Evolutionary conservation across 2,329 filamentous ascomycete genomes (phyloP), one percentile per base, ranked within the genome.

Genomic region (Drechslerella stenobrocha): DNA sequence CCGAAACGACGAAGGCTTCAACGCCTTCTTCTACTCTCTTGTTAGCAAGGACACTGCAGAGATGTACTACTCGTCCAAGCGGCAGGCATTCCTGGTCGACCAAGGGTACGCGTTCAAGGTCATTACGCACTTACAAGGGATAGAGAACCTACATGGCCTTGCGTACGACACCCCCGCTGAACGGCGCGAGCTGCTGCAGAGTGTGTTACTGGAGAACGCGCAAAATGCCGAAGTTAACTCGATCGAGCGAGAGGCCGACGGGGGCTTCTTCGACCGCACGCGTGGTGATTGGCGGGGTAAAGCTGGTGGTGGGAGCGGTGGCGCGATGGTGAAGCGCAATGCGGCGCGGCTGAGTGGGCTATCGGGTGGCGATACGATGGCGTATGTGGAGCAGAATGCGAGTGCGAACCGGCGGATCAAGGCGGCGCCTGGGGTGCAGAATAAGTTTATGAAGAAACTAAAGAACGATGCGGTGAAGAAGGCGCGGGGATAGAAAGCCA

Each of bases 81-180:
- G 93, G 7, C 93, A 98, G 77, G 92, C 93, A 0, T 98, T 98
- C 79, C 81, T 98, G 0, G 91, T 98, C 20, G 93, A 98, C 72
- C 93, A 98, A 77, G 93, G 93, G 7, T 98, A 98, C 75, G 92
- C 93, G 0, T 98, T 98, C 82, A 97, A 97, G 76, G 92, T 97
- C 70, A 98, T 98, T 75, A 98, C 93, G 0, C 90, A 95, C 74
- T 81, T 98, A 5, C 87, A 91, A 74, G 93, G 92, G 51, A 90
- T 98, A 70, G 89, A 96, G 67, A 84, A 89, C 64, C 87, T 92
- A 53, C 85, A 87, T 0, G 85, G 86, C 0, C 82, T 98, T 1
- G 87, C 87, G 1, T 97, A 95, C 75, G 84, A 84, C 1, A 89
- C 89, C 1, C 83, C 90, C 0, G 80, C 84, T 4, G 90, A 96